Evolutionary conservation across 495 filamentous ascomycete genomes (phyloP).

Genomic region (Aspergillus affinis): DNA sequence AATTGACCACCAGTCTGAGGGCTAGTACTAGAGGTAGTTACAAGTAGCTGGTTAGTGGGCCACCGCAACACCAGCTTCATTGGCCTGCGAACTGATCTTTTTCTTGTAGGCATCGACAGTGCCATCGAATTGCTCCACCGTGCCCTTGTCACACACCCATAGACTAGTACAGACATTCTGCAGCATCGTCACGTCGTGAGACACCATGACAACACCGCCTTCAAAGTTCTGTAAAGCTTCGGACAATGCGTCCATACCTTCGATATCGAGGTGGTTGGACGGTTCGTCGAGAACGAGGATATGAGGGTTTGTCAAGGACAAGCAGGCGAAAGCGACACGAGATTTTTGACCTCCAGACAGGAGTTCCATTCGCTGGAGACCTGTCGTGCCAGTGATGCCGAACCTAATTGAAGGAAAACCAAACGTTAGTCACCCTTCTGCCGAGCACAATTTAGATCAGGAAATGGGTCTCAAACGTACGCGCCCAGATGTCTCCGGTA

Average conservation of each 20-base stretch:
- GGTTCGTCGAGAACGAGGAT: constrained; percentile 98
- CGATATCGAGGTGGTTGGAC: constrained; percentile 97
- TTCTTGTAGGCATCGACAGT: constrained; percentile 98
- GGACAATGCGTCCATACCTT: constrained; percentile 95
- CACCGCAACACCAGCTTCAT: constrained; percentile 73
- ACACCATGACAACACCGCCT: constrained; percentile 97
- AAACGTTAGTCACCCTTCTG: constrained; percentile 10
- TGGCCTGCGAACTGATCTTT: constrained; percentile 87
- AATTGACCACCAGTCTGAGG: neutral
- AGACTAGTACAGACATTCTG: constrained; percentile 91
- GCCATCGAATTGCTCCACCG: constrained; percentile 93
- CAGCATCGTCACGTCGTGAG: constrained; percentile 98
- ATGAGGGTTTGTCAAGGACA: constrained; percentile 90
- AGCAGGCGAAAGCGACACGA: constrained; percentile 92
- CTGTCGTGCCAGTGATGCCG: constrained; percentile 96
- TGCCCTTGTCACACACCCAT: constrained; percentile 96
- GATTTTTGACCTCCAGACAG: constrained; percentile 98
- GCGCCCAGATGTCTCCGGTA: constrained; percentile 94
- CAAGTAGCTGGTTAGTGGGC: constrained; percentile 29
- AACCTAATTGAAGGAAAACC: constrained; percentile 49
- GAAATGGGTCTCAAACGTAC: constrained; percentile 28
- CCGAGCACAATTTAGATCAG: neutral
- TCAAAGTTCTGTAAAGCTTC: constrained; percentile 82
- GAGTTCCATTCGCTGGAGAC: constrained; percentile 92
- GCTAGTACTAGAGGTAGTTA: neutral